These are phyloP conservation scores for Nakazawaea ishiwadae DNA, from an alignment of 805 yeast genomes.

Conservation along the genomic window DNA sequence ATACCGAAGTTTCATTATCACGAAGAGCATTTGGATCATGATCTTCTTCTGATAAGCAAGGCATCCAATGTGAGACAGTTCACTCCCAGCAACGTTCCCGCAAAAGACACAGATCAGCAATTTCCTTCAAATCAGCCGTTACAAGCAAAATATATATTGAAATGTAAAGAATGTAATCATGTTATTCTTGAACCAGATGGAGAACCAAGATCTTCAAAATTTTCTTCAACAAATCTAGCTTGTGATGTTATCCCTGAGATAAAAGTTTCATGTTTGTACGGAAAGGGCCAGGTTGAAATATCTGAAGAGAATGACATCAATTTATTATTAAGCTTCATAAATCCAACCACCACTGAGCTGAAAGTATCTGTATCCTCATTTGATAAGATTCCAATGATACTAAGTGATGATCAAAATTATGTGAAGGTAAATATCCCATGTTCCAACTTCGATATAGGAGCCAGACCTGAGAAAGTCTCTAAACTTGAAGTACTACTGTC, in stretches of 20 bases:
- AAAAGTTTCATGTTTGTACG: slow-evolving; percentile 4
- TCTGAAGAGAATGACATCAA: too few relatives aligned
- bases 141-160: slow-evolving; percentile 13
- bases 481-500: slow-evolving; percentile 15
- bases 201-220: slow-evolving; percentile 19
- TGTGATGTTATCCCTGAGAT: slow-evolving; percentile 21
- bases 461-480: slow-evolving; percentile 12
- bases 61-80: background rate
- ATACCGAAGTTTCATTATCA: background rate
- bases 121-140: slow-evolving; percentile 19
- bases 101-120: background rate
- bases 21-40: background rate
- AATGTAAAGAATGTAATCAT: slow-evolving; percentile 21
- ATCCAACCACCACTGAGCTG: slow-evolving; percentile 10
- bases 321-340: slow-evolving; percentile 16
- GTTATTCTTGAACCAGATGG: slow-evolving; percentile 16
- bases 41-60: background rate
- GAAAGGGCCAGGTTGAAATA: slow-evolving; percentile 5
- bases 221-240: slow-evolving; percentile 14
- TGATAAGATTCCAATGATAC: slow-evolving; percentile 10
- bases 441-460: slow-evolving; percentile 15
- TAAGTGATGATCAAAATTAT: background rate
- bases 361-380: slow-evolving; percentile 16
- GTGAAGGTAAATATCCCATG: slow-evolving; percentile 17
- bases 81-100: background rate